Evolutionary conservation across 306 rosid genomes (phyloP), one percentile per base, ranked within the genome.

Genomic region (Dalbergia cochinchinensis): DNA sequence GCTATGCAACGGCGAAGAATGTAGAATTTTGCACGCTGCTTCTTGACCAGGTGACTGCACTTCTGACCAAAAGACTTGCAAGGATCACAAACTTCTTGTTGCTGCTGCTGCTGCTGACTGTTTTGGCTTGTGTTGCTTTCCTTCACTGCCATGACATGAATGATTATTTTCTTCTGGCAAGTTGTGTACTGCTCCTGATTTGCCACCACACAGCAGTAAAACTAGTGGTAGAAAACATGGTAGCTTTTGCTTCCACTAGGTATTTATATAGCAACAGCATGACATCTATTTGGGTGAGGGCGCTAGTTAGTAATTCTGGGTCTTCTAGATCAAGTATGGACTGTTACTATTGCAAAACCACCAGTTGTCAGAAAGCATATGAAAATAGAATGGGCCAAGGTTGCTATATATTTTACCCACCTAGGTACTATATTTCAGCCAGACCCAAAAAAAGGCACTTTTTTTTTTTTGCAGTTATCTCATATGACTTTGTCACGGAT

Each of bases 1-100:
- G 94, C 94, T 18, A 92, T 69, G 76, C 97, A 92, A 8, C 97
- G 97, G 18, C 97, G 89, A 82, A 92, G 89, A 79, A 92, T 92
- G 90, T 92, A 92, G 91, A 91, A 91, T 69, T 91, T 92, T 0
- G 97, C 91, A 35, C 97, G 58, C 79, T 92, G 97, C 85, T 92
- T 90, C 96, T 92, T 92, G 84, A 92, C 90, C 18, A 92, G 13
- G 69, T 92, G 96, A 67, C 89, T 88, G 61, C 97, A 92, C 88
- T 89, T 92, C 63, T 92, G 85, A 39, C 94, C 96, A 74, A 92
- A 92, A 0, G 97, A 86, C 76, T 85, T 86, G 84, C 97, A 79
- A 7, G 91, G 89, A 33, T 84, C 92, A 71, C 92, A 92, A 12
- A 18, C 63, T 35, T 83, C 62, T 63, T 83, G 10, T 34, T 59